Conservation (phyloP, 2,329 filamentous ascomycete genomes). For the Fusarium albosuccineum region DNA sequence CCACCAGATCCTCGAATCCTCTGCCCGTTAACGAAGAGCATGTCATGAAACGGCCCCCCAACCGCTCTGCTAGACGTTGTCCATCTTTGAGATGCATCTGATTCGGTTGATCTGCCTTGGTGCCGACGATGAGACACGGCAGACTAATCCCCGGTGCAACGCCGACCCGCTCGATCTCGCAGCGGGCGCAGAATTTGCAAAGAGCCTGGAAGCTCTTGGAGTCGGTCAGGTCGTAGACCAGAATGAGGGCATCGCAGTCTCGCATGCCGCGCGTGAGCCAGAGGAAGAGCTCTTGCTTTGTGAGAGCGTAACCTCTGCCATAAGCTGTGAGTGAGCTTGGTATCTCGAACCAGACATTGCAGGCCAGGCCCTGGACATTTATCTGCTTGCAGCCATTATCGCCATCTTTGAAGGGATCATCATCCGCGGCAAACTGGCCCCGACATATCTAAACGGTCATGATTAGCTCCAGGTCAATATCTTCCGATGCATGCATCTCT, state of each 20-base stretch:
- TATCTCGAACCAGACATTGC: slow-evolving; percentile 28
- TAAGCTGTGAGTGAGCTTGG: slow-evolving; percentile 19
- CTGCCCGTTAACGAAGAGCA: slow-evolving; percentile 17
- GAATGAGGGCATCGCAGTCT: slow-evolving; percentile 33
- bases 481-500: not conserved
- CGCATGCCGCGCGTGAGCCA: slow-evolving; percentile 24
- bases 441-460: slow-evolving; percentile 12
- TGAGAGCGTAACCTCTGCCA: slow-evolving; percentile 12
- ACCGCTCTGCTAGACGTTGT: slow-evolving; percentile 18
- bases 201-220: slow-evolving; percentile 27
- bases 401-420: slow-evolving; percentile 4
- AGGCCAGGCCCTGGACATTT: slow-evolving; percentile 20
- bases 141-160: slow-evolving; percentile 29
- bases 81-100: slow-evolving; percentile 22
- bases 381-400: slow-evolving; percentile 18
- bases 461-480: not conserved
- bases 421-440: slow-evolving; percentile 16
- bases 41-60: slow-evolving; percentile 26
- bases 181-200: slow-evolving; percentile 34
- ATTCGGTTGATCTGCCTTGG: slow-evolving; percentile 19
- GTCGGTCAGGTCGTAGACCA: slow-evolving; percentile 29
- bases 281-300: slow-evolving; percentile 22
- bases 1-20: slow-evolving; percentile 16
- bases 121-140: slow-evolving; percentile 31
- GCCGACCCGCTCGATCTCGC: slow-evolving; percentile 26